Evolutionary conservation across 768 basidiomycete species (phyloP).

Genomic region (Sutorius australiensis): DNA sequence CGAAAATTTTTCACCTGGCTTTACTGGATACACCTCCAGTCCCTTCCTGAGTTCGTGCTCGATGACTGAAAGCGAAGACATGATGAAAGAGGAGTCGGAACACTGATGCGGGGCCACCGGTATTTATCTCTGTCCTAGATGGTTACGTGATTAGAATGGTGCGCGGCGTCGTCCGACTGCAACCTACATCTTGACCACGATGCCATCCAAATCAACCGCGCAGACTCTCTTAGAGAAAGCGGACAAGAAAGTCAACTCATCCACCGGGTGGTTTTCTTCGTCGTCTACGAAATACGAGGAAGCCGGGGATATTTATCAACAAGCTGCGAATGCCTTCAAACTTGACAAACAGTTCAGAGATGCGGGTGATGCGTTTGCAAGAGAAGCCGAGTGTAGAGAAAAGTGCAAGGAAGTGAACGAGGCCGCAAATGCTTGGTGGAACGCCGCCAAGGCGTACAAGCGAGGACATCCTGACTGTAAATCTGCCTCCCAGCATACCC

Average conservation of each 20-base stretch:
- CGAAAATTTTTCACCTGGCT: slow-evolving; percentile 61
- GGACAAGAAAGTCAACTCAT: slow-evolving; percentile 86
- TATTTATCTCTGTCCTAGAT: background rate
- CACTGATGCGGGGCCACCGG: background rate
- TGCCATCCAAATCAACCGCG: slow-evolving; percentile 76
- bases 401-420: slow-evolving; percentile 85
- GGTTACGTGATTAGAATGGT: slow-evolving; percentile 12
- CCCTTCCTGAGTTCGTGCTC: slow-evolving; percentile 45
- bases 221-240: slow-evolving; percentile 79
- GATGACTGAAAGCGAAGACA: slow-evolving; percentile 34
- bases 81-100: slow-evolving; percentile 13
- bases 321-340: slow-evolving; percentile 91
- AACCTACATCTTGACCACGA: slow-evolving; percentile 27
- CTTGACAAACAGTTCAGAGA: slow-evolving; percentile 90
- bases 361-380: slow-evolving; percentile 87
- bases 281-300: slow-evolving; percentile 85
- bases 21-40: slow-evolving; percentile 67
- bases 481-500: slow-evolving; percentile 25
- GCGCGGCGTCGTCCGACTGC: background rate
- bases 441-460: slow-evolving; percentile 95
- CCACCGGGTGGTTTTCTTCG: slow-evolving; percentile 85
- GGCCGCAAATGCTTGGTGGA: slow-evolving; percentile 99
- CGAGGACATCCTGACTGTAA: slow-evolving; percentile 78
- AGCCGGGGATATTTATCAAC: slow-evolving; percentile 91
- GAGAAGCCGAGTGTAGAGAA: slow-evolving; percentile 93